Conservation (phyloP, 306 rosid species). For the Cyclanthera cordifolia region DNA sequence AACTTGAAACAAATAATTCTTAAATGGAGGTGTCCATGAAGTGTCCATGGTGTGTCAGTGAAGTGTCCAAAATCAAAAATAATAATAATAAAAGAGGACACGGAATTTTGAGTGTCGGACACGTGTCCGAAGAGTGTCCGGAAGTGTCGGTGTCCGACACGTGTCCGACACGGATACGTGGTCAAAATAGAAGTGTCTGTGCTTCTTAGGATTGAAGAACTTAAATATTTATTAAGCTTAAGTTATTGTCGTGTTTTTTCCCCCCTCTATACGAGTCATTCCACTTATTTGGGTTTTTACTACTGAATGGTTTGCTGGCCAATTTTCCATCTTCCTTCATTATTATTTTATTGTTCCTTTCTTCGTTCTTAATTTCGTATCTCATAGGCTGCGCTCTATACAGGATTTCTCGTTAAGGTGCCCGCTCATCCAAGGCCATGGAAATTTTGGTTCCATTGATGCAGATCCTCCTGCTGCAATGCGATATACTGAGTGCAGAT, state of each 20-base stretch:
- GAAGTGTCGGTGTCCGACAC: no score
- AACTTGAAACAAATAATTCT: no score
- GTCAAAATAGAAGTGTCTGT: no score
- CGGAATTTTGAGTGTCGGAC: no score
- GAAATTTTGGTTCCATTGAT: slow-evolving; percentile 94
- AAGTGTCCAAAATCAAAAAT: no score
- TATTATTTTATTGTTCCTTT: not conserved
- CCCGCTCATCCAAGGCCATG: slow-evolving; percentile 90
- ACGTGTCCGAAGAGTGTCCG: no score
- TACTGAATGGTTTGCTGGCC: not conserved
- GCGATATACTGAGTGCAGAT: slow-evolving; percentile 98
- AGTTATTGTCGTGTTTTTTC: no score
- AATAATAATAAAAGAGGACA: no score
- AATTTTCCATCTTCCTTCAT: not conserved
- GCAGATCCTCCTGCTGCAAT: slow-evolving; percentile 99
- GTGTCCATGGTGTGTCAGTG: no score
- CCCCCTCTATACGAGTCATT: not conserved
- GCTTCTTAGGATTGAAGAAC: no score
- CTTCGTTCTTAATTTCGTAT: not conserved
- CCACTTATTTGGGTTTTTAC: not conserved
- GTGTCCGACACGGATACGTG: no score
- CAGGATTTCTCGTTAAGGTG: slow-evolving; percentile 87
- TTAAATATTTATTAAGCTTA: not conserved
- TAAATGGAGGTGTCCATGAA: no score
- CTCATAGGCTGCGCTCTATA: not conserved